Percentiles rank a stretch among this genome's conserved stretches.
Evolutionary conservation across 2,329 filamentous ascomycete genomes (phyloP).

Genomic region (Fusarium mangiferae): DNA sequence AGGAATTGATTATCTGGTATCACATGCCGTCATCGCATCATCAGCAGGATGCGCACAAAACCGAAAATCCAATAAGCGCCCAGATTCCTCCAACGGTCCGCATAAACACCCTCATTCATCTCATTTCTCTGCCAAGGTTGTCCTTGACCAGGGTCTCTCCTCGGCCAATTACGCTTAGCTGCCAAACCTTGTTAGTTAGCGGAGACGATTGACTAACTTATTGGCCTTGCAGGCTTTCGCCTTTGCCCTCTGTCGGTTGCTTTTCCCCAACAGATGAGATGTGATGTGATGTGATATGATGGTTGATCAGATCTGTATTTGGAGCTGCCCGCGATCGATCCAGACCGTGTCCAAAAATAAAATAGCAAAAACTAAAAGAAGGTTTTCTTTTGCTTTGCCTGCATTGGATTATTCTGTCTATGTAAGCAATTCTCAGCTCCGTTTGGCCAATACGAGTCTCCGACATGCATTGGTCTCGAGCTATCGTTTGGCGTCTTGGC

Average conservation of each 20-base stretch:
- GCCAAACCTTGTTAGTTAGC: conserved; percentile 11
- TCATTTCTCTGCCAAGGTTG: conserved; percentile 38
- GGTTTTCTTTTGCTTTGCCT: not conserved
- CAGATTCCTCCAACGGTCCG: conserved; percentile 4
- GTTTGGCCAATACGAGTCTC: not conserved
- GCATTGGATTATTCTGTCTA: not conserved
- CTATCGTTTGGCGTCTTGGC: conserved; percentile 4
- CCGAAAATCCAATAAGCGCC: not conserved
- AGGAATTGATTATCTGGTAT: conserved; percentile 3
- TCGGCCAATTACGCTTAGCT: conserved; percentile 32
- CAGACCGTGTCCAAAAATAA: conserved; percentile 33
- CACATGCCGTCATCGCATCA: conserved; percentile 35
- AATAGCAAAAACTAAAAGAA: not conserved
- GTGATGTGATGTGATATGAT: not conserved
- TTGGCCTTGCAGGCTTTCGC: not conserved
- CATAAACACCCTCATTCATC: conserved; percentile 34
- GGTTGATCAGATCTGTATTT: conserved; percentile 22
- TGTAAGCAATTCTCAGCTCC: not conserved
- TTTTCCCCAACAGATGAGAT: conserved; percentile 10
- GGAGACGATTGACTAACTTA: not conserved
- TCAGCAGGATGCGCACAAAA: not conserved
- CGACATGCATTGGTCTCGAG: conserved; percentile 5
- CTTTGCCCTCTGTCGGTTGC: not conserved
- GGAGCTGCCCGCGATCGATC: conserved; percentile 24
- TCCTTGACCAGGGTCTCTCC: conserved; percentile 21